Evolutionary conservation across 805 yeast species (phyloP).

Genomic region (Wickerhamiella dianesei): DNA sequence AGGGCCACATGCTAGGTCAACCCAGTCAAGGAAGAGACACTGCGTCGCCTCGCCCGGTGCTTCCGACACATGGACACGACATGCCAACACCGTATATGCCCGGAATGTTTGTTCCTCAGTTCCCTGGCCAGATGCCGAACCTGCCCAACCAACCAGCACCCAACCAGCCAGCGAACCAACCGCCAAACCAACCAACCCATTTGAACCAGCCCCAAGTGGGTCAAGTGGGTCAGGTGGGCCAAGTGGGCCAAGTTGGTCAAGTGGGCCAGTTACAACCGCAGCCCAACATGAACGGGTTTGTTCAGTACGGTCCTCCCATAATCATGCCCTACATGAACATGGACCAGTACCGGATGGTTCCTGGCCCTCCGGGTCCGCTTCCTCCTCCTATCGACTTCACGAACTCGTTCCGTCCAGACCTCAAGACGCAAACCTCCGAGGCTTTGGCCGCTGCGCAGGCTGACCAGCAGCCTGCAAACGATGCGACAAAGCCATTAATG

Average conservation of each 20-base stretch:
- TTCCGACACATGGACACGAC: background rate
- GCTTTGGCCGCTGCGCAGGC: background rate
- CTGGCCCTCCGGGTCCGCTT: background rate
- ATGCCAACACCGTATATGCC: background rate
- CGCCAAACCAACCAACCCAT: background rate
- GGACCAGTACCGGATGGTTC: background rate
- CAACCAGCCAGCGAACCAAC: background rate
- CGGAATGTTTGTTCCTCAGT: background rate
- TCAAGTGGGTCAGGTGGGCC: no score
- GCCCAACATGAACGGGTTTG: no score
- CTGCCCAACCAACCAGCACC: background rate
- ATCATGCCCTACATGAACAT: background rate
- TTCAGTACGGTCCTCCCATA: background rate
- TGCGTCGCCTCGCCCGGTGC: background rate
- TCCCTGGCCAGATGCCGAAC: background rate
- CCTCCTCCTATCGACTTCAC: conserved; percentile 33
- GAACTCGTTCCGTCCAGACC: conserved; percentile 22
- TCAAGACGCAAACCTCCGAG: background rate
- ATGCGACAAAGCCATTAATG: background rate
- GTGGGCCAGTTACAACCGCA: no score
- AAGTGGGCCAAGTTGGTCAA: no score
- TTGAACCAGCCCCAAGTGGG: background rate
- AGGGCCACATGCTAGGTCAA: no score
- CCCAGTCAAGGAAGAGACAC: no score
- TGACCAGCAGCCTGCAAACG: conserved; percentile 3